Conservation (phyloP, 2,329 filamentous ascomycete species). For the Aureobasidium sp. region DNA sequence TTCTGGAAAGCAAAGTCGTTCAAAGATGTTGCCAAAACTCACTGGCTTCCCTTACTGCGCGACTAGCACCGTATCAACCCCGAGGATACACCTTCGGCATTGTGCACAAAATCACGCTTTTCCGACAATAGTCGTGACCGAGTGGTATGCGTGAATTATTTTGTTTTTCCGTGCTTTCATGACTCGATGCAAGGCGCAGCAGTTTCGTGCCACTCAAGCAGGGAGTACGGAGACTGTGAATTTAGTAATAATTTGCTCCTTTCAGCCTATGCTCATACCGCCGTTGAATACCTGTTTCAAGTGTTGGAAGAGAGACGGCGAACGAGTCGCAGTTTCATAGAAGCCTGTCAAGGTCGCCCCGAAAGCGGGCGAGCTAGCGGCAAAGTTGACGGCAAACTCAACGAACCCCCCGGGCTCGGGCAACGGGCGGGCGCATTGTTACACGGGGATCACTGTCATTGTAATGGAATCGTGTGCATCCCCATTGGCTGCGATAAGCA, state of each 20-base stretch:
- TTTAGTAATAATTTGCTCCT: conserved; percentile 1
- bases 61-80: neutral
- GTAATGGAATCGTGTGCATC: conserved; percentile 6
- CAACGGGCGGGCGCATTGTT: conserved; percentile 8
- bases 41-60: neutral
- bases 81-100: neutral
- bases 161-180: conserved; percentile 2
- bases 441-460: conserved; percentile 15
- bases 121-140: neutral
- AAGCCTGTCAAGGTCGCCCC: neutral
- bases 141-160: conserved; percentile 10
- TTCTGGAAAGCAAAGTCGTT: neutral
- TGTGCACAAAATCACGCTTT: conserved; percentile 8
- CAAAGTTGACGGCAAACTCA: neutral
- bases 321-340: neutral
- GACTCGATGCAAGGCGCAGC: neutral
- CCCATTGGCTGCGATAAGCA: conserved; percentile 17
- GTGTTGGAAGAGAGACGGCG: neutral
- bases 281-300: conserved; percentile 10
- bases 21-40: neutral
- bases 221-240: neutral
- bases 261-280: neutral
- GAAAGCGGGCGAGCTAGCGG: conserved; percentile 12
- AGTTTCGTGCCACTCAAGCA: neutral
- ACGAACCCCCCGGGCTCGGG: conserved; percentile 5